These are phyloP conservation scores for Fraxinus paxiana DNA, from an alignment of 305 asterid species.

Conservation along the genomic window DNA sequence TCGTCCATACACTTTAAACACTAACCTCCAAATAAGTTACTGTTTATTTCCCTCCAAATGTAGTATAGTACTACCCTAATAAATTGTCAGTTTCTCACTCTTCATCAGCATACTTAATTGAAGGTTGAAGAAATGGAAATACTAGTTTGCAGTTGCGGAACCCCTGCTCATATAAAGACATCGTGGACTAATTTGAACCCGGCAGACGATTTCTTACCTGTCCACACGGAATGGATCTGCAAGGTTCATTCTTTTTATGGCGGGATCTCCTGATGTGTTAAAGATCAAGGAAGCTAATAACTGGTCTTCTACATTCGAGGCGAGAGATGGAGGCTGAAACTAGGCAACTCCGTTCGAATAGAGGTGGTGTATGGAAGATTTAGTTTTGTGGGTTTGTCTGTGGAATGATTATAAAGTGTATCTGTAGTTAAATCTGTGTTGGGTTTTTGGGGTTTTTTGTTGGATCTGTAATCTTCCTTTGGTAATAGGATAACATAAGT, in stretches of 20 bases:
- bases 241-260: too few relatives aligned
- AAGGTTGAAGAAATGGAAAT: not conserved
- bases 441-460: too few relatives aligned
- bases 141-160: not conserved
- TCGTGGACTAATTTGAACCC: not conserved
- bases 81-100: not conserved
- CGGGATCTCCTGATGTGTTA: not conserved
- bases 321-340: not conserved
- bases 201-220: not conserved
- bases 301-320: not conserved
- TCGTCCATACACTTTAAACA: not conserved
- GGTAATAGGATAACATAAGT: too few relatives aligned
- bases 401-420: too few relatives aligned
- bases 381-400: not conserved
- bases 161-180: not conserved
- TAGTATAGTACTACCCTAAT: not conserved
- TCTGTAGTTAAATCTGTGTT: too few relatives aligned
- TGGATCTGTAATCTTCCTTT: too few relatives aligned
- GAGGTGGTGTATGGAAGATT: not conserved
- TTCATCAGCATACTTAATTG: not conserved
- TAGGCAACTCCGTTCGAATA: not conserved
- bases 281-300: not conserved
- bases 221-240: not conserved
- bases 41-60: not conserved
- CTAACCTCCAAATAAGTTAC: not conserved